Evolutionary conservation across 2,329 filamentous ascomycete species (phyloP).

Genomic region (Tolypocladium album): DNA sequence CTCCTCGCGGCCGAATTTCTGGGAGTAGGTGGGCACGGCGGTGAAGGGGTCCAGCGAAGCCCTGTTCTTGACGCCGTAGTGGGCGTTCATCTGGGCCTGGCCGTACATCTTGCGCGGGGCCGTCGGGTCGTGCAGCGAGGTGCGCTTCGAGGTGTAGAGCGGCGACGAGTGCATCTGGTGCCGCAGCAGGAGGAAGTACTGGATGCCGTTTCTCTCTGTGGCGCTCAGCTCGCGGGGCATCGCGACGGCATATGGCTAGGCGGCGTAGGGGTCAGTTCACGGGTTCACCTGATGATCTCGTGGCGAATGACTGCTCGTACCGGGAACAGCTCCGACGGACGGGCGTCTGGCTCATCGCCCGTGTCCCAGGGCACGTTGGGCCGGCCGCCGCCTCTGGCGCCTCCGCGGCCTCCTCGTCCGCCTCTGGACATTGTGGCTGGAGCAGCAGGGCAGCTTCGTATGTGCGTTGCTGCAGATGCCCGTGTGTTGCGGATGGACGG

Average conservation of each 20-base stretch:
- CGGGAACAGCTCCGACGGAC: constrained; percentile 49
- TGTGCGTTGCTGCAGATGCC: neutral
- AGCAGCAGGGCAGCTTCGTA: neutral
- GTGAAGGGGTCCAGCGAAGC: constrained; percentile 47
- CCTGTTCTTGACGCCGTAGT: constrained; percentile 43
- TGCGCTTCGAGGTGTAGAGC: constrained; percentile 46
- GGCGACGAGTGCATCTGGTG: constrained; percentile 44
- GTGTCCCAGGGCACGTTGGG: constrained; percentile 41
- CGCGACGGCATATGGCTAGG: constrained; percentile 39
- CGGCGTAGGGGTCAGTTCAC: neutral
- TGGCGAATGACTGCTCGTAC: constrained; percentile 20
- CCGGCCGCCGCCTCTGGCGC: constrained; percentile 32
- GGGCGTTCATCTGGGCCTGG: constrained; percentile 47
- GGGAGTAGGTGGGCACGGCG: constrained; percentile 47
- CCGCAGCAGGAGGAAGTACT: constrained; percentile 43
- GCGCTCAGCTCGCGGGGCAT: constrained; percentile 29
- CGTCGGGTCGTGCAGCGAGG: constrained; percentile 26
- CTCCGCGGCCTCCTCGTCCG: constrained; percentile 39
- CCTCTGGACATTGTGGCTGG: constrained; percentile 36
- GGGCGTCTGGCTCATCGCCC: constrained; percentile 43
- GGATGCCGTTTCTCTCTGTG: constrained; percentile 35
- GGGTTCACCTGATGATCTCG: neutral
- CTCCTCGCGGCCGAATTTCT: constrained; percentile 40
- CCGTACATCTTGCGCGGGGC: constrained; percentile 36
- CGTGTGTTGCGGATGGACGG: neutral